A percentile compares a stretch with the other conserved stretches of the same genome.
Evolutionary conservation across 129 eudicot species (phyloP).

Genomic region (Flaveria trinervia): DNA sequence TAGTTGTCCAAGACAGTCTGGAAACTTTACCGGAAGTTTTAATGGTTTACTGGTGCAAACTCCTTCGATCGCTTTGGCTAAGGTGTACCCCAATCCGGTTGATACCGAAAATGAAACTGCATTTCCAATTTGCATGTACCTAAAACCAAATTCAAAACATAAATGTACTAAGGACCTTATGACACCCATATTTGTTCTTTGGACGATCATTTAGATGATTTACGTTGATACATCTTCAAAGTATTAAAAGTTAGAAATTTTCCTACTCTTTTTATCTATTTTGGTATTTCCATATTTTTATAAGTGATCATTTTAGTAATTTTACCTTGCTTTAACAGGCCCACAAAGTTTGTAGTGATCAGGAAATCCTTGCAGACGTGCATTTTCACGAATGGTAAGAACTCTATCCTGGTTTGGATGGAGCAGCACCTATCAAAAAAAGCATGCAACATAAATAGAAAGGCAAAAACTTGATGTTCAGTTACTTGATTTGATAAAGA

Average conservation of each 20-base stretch:
- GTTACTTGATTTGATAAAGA: background rate
- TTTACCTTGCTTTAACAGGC: slow-evolving; percentile 61
- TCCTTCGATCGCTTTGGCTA: slow-evolving; percentile 50
- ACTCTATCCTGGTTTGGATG: slow-evolving; percentile 65
- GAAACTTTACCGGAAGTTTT: slow-evolving; percentile 40
- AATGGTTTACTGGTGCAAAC: slow-evolving; percentile 31
- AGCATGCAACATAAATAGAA: background rate
- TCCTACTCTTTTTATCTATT: background rate
- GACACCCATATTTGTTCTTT: background rate
- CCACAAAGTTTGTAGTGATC: slow-evolving; percentile 68
- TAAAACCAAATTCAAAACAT: slow-evolving; percentile 22
- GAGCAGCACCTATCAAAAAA: slow-evolving; percentile 37
- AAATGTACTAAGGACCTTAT: background rate
- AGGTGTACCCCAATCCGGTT: slow-evolving; percentile 49
- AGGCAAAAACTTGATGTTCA: background rate
- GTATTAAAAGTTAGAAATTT: background rate
- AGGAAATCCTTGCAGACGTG: slow-evolving; percentile 75
- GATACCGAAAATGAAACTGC: slow-evolving; percentile 60
- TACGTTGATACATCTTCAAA: background rate
- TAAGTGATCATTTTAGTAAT: background rate
- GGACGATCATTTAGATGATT: no score
- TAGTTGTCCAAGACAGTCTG: slow-evolving; percentile 39
- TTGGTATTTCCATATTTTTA: background rate
- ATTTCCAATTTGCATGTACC: slow-evolving; percentile 64
- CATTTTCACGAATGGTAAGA: slow-evolving; percentile 66